Conservation (phyloP, 2,329 filamentous ascomycete species). For the Penicillium sp. region DNA sequence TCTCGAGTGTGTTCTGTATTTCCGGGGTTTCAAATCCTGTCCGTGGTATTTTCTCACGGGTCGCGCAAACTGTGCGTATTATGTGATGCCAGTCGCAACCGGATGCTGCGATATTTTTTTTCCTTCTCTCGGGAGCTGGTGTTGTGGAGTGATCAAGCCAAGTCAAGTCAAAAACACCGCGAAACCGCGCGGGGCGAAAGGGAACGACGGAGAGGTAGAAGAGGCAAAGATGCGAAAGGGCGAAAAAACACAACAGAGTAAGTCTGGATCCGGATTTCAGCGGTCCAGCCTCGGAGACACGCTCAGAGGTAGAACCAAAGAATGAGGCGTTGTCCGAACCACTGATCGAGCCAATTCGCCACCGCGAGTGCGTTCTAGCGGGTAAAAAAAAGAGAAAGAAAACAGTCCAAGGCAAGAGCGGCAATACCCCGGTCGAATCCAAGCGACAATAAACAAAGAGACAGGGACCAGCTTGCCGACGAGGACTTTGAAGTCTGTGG, state of each 20-base stretch:
- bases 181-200: constrained; percentile 12
- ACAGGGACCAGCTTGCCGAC: background rate
- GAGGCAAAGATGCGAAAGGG: constrained; percentile 18
- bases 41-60: background rate
- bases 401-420: constrained; percentile 10
- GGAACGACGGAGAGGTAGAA: constrained; percentile 6
- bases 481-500: background rate
- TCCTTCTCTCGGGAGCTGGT: constrained; percentile 10
- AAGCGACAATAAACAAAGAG: background rate
- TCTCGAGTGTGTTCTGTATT: constrained; percentile 27
- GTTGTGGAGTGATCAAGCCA: constrained; percentile 5
- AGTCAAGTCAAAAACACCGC: constrained; percentile 10
- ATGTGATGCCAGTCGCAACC: background rate
- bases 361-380: constrained; percentile 24
- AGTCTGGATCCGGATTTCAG: constrained; percentile 28
- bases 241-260: constrained; percentile 25
- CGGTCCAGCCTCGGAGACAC: constrained; percentile 27
- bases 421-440: constrained; percentile 1
- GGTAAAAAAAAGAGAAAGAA: constrained; percentile 6
- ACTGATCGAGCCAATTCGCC: constrained; percentile 32
- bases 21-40: background rate
- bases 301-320: constrained; percentile 35
- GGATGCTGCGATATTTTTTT: background rate
- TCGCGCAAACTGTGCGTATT: background rate
- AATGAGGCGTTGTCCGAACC: constrained; percentile 23